A percentile compares a stretch with the other conserved stretches of the same genome.
Evolutionary conservation across 352 stramenopile species (phyloP).

Genomic region (Globisporangium paroecandrum): DNA sequence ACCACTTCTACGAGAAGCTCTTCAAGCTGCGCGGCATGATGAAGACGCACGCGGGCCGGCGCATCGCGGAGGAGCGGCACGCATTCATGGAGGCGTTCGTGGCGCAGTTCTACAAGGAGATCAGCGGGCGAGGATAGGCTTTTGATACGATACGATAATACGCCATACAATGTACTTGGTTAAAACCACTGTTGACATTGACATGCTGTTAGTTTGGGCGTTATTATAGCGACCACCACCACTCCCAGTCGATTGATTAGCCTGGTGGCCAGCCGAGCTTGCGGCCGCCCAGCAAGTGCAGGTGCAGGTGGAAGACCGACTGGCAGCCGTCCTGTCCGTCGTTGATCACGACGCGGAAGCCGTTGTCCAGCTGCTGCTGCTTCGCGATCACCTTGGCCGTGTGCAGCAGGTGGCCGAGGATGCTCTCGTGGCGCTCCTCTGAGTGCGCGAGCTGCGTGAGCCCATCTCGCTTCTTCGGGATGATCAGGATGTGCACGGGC

Average conservation of each 20-base stretch:
- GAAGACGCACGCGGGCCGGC: no score
- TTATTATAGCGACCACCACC: constrained; percentile 7
- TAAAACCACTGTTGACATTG: neutral
- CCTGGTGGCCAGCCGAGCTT: constrained; percentile 93
- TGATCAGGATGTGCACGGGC: constrained; percentile 96
- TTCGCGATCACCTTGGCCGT: constrained; percentile 91
- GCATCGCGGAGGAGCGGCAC: no score
- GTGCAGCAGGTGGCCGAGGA: constrained; percentile 94
- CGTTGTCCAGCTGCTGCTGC: constrained; percentile 88
- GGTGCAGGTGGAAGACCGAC: constrained; percentile 88
- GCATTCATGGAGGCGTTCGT: no score
- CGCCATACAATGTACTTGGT: neutral
- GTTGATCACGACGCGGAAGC: constrained; percentile 97
- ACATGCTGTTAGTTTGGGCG: neutral
- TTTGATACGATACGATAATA: neutral
- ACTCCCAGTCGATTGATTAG: constrained; percentile 23
- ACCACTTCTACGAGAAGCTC: no score
- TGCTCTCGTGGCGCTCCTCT: constrained; percentile 89
- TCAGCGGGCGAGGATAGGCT: no score
- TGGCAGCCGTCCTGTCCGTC: constrained; percentile 89
- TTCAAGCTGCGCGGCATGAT: no score
- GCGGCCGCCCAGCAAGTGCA: constrained; percentile 94
- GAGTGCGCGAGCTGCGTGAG: constrained; percentile 90
- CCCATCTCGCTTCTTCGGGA: constrained; percentile 93
- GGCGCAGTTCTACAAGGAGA: no score